A percentile compares a stretch with the other conserved stretches of the same genome.
These are phyloP conservation scores for Raffaelea deltoideospora DNA, from an alignment of 2,329 filamentous ascomycete species.

Conservation along the genomic window DNA sequence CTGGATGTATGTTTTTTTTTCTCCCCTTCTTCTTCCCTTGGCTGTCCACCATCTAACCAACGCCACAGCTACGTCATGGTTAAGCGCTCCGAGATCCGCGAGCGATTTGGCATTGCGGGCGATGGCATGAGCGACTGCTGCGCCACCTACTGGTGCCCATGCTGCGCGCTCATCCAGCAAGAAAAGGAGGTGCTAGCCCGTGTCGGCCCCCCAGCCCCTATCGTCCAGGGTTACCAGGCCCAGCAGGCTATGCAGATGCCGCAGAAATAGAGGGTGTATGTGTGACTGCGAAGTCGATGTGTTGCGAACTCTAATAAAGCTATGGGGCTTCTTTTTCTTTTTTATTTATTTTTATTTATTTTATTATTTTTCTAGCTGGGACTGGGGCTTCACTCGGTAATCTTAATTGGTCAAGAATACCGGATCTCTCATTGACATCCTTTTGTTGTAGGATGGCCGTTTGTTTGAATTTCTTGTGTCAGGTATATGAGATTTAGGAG, in stretches of 20 bases:
- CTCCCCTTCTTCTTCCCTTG: neutral
- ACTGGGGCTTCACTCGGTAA: no score
- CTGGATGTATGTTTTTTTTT: slow-evolving; percentile 21
- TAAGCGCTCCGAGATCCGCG: slow-evolving; percentile 37
- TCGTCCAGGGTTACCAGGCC: slow-evolving; percentile 16
- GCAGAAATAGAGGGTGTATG: no score
- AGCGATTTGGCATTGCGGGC: slow-evolving; percentile 37
- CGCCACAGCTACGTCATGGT: slow-evolving; percentile 27
- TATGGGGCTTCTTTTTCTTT: no score
- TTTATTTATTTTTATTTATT: no score
- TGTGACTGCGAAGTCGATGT: no score
- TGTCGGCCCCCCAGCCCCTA: slow-evolving; percentile 12
- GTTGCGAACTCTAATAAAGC: no score
- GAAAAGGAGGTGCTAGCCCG: slow-evolving; percentile 42
- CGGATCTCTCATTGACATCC: no score
- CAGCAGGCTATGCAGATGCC: slow-evolving; percentile 18
- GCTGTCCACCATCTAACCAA: neutral
- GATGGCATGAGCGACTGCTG: slow-evolving; percentile 33
- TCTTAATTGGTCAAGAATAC: no score
- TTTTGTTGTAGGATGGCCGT: no score
- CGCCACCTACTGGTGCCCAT: slow-evolving; percentile 36
- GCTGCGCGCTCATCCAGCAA: slow-evolving; percentile 42
- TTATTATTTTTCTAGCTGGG: no score
- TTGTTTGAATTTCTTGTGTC: no score
- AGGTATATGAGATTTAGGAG: no score